Evolutionary conservation across 75 land plant species (phyloP).

Genomic region (Chamaecyparis obtusa): DNA sequence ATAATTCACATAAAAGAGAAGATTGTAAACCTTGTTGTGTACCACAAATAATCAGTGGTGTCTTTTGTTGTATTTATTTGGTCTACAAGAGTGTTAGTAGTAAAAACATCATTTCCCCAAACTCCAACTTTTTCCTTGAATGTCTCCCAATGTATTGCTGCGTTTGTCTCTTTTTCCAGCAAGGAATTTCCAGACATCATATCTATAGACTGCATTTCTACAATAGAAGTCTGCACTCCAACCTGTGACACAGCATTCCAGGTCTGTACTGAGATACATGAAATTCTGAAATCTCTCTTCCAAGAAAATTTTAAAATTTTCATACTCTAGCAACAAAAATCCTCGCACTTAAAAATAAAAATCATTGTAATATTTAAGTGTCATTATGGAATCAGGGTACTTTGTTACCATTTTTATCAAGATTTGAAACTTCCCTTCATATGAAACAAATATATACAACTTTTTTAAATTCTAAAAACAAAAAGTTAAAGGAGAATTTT

Average conservation of each 20-base stretch:
- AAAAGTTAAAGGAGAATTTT: not conserved
- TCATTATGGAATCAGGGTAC: not conserved
- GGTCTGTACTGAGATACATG: not conserved
- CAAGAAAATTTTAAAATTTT: not conserved
- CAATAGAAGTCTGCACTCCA: conserved; percentile 47
- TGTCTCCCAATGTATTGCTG: conserved; percentile 51
- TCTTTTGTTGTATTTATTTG: conserved; percentile 86
- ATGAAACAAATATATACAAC: not conserved
- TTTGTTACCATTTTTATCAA: too few species aligned
- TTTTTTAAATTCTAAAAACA: not conserved
- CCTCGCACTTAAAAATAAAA: too few species aligned
- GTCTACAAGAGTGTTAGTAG: conserved; percentile 49
- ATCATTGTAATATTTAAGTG: not conserved
- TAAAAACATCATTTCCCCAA: conserved; percentile 58
- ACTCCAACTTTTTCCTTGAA: conserved; percentile 67
- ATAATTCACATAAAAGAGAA: not conserved
- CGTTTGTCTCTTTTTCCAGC: not conserved
- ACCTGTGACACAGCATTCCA: conserved; percentile 36
- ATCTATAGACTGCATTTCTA: conserved; percentile 59
- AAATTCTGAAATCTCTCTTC: not conserved
- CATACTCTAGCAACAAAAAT: not conserved
- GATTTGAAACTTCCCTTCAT: not conserved
- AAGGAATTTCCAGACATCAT: conserved; percentile 20
- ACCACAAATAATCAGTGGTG: conserved; percentile 90
- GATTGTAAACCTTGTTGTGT: conserved; percentile 59